Evolutionary conservation across 495 filamentous ascomycete genomes (phyloP).

Genomic region (Umbilicaria muhlenbergii): DNA sequence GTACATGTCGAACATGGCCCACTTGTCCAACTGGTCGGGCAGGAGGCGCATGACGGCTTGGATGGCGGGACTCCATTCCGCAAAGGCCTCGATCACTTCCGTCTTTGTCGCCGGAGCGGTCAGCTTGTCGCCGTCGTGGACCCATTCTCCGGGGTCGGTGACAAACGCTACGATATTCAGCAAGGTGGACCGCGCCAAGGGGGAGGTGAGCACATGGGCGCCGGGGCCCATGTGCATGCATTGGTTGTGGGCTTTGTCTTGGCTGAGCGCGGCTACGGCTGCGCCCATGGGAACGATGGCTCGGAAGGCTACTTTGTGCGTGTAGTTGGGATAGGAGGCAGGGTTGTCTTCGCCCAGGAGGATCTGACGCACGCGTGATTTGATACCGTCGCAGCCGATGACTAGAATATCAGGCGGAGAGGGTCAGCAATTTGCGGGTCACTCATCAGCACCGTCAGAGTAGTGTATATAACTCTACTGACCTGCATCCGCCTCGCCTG

Average conservation of each 20-base stretch:
- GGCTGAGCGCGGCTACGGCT: conserved; percentile 24
- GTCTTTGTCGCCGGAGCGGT: conserved; percentile 10
- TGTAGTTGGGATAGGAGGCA: conserved; percentile 27
- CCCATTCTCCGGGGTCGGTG: conserved; percentile 24
- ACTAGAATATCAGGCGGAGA: too few species aligned
- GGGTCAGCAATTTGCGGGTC: too few species aligned
- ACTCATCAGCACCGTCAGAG: too few species aligned
- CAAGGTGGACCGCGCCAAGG: conserved; percentile 20
- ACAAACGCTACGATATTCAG: conserved; percentile 35
- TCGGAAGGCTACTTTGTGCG: conserved; percentile 36
- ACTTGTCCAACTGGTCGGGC: conserved; percentile 31
- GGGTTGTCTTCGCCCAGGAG: conserved; percentile 26
- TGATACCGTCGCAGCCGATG: conserved; percentile 45
- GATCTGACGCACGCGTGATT: conserved; percentile 31
- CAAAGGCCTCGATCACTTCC: conserved; percentile 18
- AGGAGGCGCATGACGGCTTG: conserved; percentile 25
- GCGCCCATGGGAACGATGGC: conserved; percentile 34
- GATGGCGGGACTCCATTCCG: conserved; percentile 22
- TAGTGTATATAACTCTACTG: too few species aligned
- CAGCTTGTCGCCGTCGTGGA: conserved; percentile 10
- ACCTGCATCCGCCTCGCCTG: conserved; percentile 34
- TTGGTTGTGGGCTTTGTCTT: conserved; percentile 22
- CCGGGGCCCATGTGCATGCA: conserved; percentile 28
- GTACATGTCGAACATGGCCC: conserved; percentile 38
- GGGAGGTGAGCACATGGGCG: conserved; percentile 31